Evolutionary conservation across 1,284 basidiomycete genomes (phyloP), one percentile per base, ranked within the genome.

Genomic region (Waitea zeae): DNA sequence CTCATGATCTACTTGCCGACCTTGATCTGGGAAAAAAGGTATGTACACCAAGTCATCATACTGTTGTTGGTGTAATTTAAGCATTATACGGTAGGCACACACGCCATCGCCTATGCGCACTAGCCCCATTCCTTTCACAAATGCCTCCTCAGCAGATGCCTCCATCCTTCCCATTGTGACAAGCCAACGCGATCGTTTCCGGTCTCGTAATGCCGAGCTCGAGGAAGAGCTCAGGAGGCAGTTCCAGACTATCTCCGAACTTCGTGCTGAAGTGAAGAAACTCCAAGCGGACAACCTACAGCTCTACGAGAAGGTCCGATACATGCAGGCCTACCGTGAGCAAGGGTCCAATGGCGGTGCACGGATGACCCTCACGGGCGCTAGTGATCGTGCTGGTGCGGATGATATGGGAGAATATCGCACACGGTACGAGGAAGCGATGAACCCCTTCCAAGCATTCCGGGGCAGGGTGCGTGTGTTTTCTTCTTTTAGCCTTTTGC

Each of bases 381-480:
- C 80, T 37, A 59, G 81, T 27, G 71, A 82, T 46, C 51, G 82
- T 3, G 74, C 75, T 13, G 52, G 61, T 1, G 42, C 51, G 3
- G 81, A 80, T 41, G 87, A 89, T 42, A 72, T 93, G 53, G 80
- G 79, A 45, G 84, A 79, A 50, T 98, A 97, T 54, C 75, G 81
- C 36, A 71, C 80, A 41, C 70, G 86, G 50, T 97, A 97, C 50
- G 92, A 98, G 51, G 87, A 95, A 52, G 72, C 81, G 32, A 87
- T 97, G 73, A 96, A 98, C 49, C 93, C 93, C 0, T 98, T 97
- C 52, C 89, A 96, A 53, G 86, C 83, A 3, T 97, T 98, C 66
- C 74, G 89, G 40, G 90, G 92, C 3, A 64, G 87, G 49, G 90
- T 92, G 48, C 48, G 86, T 12, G 20, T n/a, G 14, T 24, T 35